Base-by-base conservation (phyloP, 2,329 filamentous ascomycete species). In the Phyllosticta paracitricarpa region DNA sequence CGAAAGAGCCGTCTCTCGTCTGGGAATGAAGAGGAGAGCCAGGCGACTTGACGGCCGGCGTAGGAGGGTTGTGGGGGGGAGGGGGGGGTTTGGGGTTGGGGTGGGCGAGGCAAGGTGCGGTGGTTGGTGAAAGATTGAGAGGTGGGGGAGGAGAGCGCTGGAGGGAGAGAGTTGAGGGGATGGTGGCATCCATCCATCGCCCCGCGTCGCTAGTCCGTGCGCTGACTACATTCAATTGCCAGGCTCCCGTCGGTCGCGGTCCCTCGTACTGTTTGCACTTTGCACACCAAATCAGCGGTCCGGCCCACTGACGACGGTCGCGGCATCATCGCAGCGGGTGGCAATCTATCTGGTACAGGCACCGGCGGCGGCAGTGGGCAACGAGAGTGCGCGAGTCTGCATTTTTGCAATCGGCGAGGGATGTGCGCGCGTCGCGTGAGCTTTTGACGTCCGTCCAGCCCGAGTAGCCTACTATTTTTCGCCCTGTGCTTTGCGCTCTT, bases 1-100 rank as follows among this genome's bases (percentile, higher is more conserved):
- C 60, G 60, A 58, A 14, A 28, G 52, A 53, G 51, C 52, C 60
- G 60, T 58, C 60, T 61, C 60, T 61, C 51, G 60, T 61, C 59
- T 55, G 60, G 28, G 33, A 40, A 40, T 5, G 33, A 14, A 17
- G 8, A 17, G 51, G 33, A 54, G 33, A 30, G 60, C 33, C 53
- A 53, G 51, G 55, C 51, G 60, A 61, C 51, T 51, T 55, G 55
- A 51, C 54, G 53, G 51, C 56, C 51, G 55, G 60, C 56, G 51
- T 24, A 3, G 22, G 6, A n/a, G 14, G 51, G 28, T 22, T 24
- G 22, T 24, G 24, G 22, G 51, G 57, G 30, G 51, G 24, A 55
- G 54, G 60, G 51, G 55, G 59, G 40, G 19, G 54, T 19, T 52
- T 54, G 54, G 40, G 55, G 48, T 48, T 26, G 54, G 54, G 28